These are phyloP conservation scores for Paecilomyces dactylethromorphus DNA, from an alignment of 2,329 filamentous ascomycete genomes.

Conservation along the genomic window DNA sequence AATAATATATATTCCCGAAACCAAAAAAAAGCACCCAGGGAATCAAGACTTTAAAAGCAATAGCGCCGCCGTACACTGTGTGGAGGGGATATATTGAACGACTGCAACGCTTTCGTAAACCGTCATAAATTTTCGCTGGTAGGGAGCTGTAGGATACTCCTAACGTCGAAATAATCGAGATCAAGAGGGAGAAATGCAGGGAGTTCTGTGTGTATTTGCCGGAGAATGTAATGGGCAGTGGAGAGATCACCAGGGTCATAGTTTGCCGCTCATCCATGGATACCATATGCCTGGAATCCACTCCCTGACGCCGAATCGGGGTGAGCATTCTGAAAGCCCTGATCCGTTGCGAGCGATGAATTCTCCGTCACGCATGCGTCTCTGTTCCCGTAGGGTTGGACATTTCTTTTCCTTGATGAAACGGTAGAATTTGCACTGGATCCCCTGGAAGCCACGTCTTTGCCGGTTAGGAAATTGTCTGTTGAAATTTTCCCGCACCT, in stretches of 20 bases:
- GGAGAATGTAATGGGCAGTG: too few relatives aligned
- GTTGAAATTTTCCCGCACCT: slow-evolving; percentile 39
- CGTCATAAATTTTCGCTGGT: slow-evolving; percentile 5
- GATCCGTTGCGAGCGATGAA: slow-evolving; percentile 26
- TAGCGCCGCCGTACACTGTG: not conserved
- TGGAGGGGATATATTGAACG: slow-evolving; percentile 10
- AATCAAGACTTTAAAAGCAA: not conserved
- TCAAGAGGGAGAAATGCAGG: too few relatives aligned
- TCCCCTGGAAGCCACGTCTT: slow-evolving; percentile 36
- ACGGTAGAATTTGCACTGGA: slow-evolving; percentile 47
- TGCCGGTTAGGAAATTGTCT: slow-evolving; percentile 35
- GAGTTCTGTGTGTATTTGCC: not conserved
- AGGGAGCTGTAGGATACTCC: not conserved
- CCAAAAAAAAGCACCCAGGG: not conserved
- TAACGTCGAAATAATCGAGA: not conserved
- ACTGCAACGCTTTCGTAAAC: slow-evolving; percentile 4
- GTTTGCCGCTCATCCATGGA: slow-evolving; percentile 35
- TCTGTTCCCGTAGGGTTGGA: slow-evolving; percentile 38
- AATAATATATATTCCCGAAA: not conserved
- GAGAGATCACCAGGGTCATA: slow-evolving; percentile 16
- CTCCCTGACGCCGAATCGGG: slow-evolving; percentile 34
- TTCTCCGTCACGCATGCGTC: slow-evolving; percentile 33
- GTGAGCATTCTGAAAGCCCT: slow-evolving; percentile 17
- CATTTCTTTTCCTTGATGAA: slow-evolving; percentile 40
- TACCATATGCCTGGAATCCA: slow-evolving; percentile 33